Evolutionary conservation across 306 rosid genomes (phyloP), one percentile per base, ranked within the genome.

Genomic region (Castanospermum australe): DNA sequence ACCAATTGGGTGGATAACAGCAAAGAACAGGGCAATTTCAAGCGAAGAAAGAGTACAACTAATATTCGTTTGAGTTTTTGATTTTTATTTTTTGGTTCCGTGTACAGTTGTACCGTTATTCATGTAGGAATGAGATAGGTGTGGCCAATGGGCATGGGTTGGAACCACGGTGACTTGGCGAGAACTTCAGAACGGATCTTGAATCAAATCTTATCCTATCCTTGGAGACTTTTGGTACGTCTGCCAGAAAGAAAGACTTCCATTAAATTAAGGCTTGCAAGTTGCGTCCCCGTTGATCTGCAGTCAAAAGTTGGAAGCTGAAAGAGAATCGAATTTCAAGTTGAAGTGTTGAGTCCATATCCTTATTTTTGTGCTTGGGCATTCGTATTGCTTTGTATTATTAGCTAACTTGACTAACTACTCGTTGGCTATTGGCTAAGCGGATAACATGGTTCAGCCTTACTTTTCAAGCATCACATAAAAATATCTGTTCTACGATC

Each of bases 151-250:
- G 73, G 11, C 20, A 56, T 28, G 61, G 15, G 3, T 3, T 1
- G 32, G 32, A 67, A 75, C 38, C 36, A 13, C 11, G 66, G 66
- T 75, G 33, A 33, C 44, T 71, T 15, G 56, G 54, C 25, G 1
- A 48, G 51, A 32, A 30, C 52, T 70, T 70, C 42, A 12, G 62
- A 82, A 57, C 79, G 76, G 63, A 77, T 83, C 80, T 77, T 63
- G 7, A 54, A 55, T n/a, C 83, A 83, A 83, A 78, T 83, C 86
- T 83, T 78, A 83, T 83, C 86, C 39, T 78, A 69, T 71, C 75
- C 24, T 76, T 69, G 69, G 69, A 69, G 70, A 41, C 60, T 60
- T 69, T 82, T 6, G 38, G 52, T 76, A 61, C n/a, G 32, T 36
- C 22, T 61, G 52, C 50, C 28, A 11, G 32, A 55, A 45, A 17